Percentiles rank a stretch among this genome's conserved stretches.
Evolutionary conservation across 2,329 filamentous ascomycete species (phyloP).

Genomic region (Cordyceps farinosa): DNA sequence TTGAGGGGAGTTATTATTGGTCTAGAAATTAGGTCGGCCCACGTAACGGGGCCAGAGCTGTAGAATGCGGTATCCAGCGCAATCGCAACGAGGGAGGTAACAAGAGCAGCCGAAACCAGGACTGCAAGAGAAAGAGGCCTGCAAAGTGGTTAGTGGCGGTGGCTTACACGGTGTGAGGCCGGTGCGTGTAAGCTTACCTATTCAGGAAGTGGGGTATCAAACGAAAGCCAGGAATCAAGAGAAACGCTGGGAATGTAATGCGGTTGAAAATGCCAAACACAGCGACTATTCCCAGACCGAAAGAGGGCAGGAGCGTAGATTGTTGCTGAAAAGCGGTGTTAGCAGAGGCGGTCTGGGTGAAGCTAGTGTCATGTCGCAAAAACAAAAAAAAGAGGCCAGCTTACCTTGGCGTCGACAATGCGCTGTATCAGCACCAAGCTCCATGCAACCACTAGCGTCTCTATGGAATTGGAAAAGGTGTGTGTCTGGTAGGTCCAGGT

Average conservation of each 20-base stretch:
- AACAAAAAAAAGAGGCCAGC: conserved; percentile 25
- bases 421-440: conserved; percentile 86
- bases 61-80: conserved; percentile 86
- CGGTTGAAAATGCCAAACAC: conserved; percentile 92
- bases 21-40: conserved; percentile 58
- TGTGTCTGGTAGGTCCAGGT: conserved; percentile 99
- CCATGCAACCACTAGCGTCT: conserved; percentile 91
- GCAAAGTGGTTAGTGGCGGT: conserved; percentile 2
- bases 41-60: conserved; percentile 57
- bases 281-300: conserved; percentile 73
- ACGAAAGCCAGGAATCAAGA: conserved; percentile 77
- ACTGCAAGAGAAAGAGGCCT: conserved; percentile 60
- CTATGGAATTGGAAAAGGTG: conserved; percentile 96
- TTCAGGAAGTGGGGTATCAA: conserved; percentile 81
- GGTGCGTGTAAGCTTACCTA: conserved; percentile 57
- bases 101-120: conserved; percentile 60
- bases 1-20: conserved; percentile 76
- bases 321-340: conserved; percentile 52
- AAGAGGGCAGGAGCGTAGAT: conserved; percentile 71
- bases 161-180: conserved; percentile 1
- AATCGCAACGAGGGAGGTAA: conserved; percentile 70
- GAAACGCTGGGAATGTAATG: conserved; percentile 93
- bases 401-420: conserved; percentile 74
- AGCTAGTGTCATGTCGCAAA: background rate
- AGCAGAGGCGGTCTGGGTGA: conserved; percentile 22